These are phyloP conservation scores for Paramecium primaurelia DNA, from an alignment of 73 alveolate genomes.

Conservation along the genomic window DNA sequence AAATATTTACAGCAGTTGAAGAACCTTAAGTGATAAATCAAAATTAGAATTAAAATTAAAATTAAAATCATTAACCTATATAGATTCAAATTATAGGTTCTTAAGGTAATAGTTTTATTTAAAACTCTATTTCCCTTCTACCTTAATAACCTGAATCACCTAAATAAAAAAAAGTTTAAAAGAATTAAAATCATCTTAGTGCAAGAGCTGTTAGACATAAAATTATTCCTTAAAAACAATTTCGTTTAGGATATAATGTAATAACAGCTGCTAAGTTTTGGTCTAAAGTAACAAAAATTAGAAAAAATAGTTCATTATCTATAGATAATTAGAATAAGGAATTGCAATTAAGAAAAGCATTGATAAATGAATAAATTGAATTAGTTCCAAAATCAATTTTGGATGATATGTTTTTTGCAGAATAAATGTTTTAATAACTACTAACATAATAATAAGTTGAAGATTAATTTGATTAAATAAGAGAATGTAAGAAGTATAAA, in stretches of 20 bases:
- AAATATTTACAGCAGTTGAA: neutral
- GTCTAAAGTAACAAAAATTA: neutral
- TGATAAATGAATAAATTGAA: neutral
- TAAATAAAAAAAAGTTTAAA: neutral
- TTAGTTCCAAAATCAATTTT: neutral
- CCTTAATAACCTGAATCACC: neutral
- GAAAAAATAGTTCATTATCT: neutral
- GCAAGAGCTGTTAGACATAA: neutral
- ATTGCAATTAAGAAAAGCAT: neutral
- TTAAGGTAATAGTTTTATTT: neutral
- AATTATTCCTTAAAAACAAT: neutral
- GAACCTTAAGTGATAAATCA: neutral
- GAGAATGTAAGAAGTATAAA: neutral
- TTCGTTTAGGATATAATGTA: neutral
- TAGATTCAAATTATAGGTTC: neutral
- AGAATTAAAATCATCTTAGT: neutral
- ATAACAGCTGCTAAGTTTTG: neutral
- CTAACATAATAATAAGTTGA: neutral
- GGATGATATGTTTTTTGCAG: neutral
- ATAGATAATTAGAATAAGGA: neutral
- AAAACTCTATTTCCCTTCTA: neutral
- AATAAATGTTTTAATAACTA: neutral
- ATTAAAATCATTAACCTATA: neutral
- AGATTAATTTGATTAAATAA: neutral
- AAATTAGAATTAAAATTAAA: no score